Evolutionary conservation across 441 rosid genomes (phyloP), one percentile per base, ranked within the genome.

Genomic region (Jatropha podagrica): DNA sequence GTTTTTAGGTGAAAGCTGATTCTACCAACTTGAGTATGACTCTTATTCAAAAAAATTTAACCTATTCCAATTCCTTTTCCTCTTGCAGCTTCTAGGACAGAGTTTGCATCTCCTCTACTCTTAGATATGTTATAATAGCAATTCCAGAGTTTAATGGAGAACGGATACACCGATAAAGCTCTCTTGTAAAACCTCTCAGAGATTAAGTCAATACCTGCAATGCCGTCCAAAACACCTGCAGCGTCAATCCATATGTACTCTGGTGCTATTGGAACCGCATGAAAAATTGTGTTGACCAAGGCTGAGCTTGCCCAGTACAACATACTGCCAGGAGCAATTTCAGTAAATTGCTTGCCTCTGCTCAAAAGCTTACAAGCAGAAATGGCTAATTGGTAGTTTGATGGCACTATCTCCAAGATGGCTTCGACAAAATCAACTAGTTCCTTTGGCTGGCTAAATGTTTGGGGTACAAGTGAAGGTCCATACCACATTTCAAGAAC

Each of bases 391-490:
- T 69, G 89, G 82, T 89, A 96, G 85, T 92, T 94, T 62, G 88
- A 79, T 0, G 91, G 97, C 52, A 84, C 90, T 64, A 91, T 65
- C 69, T 86, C 93, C 83, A 94, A 68, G 72, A 90, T 75, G 38
- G 88, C 80, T 85, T 96, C 98, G 5, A 96, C 97, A 79, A 89
- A 89, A 81, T 94, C 93, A 51, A 91, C 99, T 56, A 92, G 73
- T 73, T 91, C 92, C 77, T 88, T 84, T 58, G 85, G 74, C 76
- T 87, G 83, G 61, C 79, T 76, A 48, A 86, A 81, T 72, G 79
- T 82, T 63, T 68, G 85, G 18, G 97, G 97, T 64, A 96, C 64
- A 75, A 96, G 96, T 67, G 89, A 84, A 32, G 94, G 92, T 41
- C 97, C 97, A 65, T 88, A 82, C 93, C 95, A 89, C 26, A 81